Evolutionary conservation across 257 asterid genomes (phyloP).

Genomic region (Nicotiana sylvestris): DNA sequence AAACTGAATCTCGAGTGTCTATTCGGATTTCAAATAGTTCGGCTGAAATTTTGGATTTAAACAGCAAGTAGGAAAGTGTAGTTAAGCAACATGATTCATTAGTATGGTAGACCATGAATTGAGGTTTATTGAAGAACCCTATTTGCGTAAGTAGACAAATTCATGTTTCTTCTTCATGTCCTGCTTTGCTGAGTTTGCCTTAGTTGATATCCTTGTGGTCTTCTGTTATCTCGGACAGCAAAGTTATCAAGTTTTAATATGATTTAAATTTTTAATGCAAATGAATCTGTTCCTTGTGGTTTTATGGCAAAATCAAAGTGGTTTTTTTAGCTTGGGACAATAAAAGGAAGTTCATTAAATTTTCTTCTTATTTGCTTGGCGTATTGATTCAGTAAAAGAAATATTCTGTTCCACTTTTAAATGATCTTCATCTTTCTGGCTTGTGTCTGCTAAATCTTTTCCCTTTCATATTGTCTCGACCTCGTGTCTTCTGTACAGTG

Average conservation of each 20-base stretch:
- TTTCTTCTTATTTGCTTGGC: neutral
- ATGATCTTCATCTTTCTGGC: neutral
- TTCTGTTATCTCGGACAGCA: too few relatives aligned
- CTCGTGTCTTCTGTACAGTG: neutral
- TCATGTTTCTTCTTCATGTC: neutral
- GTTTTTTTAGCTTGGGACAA: too few relatives aligned
- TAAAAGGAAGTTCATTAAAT: too few relatives aligned
- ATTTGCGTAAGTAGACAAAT: neutral
- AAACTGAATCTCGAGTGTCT: neutral
- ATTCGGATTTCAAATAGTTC: neutral
- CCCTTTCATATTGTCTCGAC: neutral
- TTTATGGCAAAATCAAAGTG: too few relatives aligned
- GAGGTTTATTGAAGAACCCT: neutral
- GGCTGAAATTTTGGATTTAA: neutral
- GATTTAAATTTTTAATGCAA: too few relatives aligned
- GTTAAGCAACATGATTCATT: neutral
- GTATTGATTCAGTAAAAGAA: neutral
- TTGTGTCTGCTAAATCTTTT: neutral
- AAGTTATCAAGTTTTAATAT: too few relatives aligned
- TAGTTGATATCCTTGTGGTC: too few relatives aligned
- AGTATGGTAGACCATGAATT: neutral
- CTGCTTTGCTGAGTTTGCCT: too few relatives aligned
- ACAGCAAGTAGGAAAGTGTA: neutral
- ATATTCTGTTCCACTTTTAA: neutral
- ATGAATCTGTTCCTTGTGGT: too few relatives aligned